Conservation (phyloP, 495 filamentous ascomycete species). For the Daldinia concentrica region DNA sequence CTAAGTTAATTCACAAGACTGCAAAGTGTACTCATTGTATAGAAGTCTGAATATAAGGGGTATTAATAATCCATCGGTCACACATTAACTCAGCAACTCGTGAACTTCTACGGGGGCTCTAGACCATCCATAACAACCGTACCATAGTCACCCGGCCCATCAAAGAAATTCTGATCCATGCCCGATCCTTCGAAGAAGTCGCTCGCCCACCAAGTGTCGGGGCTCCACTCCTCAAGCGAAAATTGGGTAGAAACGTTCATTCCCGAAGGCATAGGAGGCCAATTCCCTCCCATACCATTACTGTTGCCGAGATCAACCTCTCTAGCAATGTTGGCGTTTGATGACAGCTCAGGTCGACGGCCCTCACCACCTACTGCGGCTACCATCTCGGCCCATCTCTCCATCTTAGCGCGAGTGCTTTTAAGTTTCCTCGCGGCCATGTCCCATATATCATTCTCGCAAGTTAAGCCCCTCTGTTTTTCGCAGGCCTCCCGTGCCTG, state of each 20-base stretch:
- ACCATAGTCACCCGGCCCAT: conserved; percentile 24
- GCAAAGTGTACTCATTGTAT: too few relatives aligned
- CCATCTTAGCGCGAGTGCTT: conserved; percentile 45
- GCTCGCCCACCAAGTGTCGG: conserved; percentile 24
- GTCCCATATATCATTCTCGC: conserved; percentile 47
- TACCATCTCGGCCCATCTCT: conserved; percentile 46
- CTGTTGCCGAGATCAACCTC: background rate
- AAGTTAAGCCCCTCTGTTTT: conserved; percentile 3
- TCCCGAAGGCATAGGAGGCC: conserved; percentile 5
- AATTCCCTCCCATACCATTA: conserved; percentile 20
- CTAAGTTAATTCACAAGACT: too few relatives aligned
- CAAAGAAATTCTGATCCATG: conserved; percentile 41
- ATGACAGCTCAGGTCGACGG: conserved; percentile 5
- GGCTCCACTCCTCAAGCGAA: conserved; percentile 11
- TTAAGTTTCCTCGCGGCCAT: conserved; percentile 44
- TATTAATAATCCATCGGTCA: background rate
- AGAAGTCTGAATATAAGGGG: background rate
- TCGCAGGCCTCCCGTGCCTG: conserved; percentile 31
- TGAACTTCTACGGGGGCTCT: background rate
- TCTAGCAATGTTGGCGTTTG: background rate
- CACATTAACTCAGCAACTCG: background rate
- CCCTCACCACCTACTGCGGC: conserved; percentile 26
- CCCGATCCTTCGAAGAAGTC: conserved; percentile 36
- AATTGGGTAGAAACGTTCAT: conserved; percentile 11
- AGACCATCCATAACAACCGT: conserved; percentile 18